Conservation (phyloP, 1,284 basidiomycete genomes). For the Apiotrichum mycotoxinovorans region DNA sequence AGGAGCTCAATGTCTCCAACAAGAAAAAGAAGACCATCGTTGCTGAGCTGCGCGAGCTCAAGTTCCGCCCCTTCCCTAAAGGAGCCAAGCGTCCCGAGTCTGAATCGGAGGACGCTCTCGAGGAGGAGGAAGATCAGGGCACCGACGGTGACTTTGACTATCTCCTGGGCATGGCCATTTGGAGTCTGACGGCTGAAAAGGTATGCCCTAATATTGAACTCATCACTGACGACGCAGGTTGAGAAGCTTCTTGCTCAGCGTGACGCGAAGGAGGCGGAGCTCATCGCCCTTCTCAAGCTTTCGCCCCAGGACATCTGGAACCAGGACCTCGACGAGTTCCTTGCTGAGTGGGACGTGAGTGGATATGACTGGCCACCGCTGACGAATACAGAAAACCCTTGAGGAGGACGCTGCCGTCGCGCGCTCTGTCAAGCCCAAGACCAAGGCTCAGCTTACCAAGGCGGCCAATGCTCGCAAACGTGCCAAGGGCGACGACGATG, state of each 20-base stretch:
- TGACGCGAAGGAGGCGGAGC: constrained; percentile 75
- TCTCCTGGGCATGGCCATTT: constrained; percentile 90
- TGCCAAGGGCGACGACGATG: constrained; percentile 56
- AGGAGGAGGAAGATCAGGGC: constrained; percentile 54
- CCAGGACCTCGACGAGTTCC: constrained; percentile 78
- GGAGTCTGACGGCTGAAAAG: constrained; percentile 91
- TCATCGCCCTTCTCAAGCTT: constrained; percentile 72
- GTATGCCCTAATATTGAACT: constrained; percentile 47
- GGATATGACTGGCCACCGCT: neutral
- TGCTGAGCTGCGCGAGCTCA: constrained; percentile 71
- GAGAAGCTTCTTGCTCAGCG: constrained; percentile 78
- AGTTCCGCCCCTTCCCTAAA: constrained; percentile 84
- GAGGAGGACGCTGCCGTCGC: constrained; percentile 55
- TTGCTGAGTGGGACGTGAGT: constrained; percentile 67
- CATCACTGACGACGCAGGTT: constrained; percentile 57
- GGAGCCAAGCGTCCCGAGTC: constrained; percentile 61
- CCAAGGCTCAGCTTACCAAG: constrained; percentile 58
- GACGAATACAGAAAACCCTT: constrained; percentile 59
- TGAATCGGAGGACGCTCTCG: constrained; percentile 62
- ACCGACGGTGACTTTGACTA: constrained; percentile 82
- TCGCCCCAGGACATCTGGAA: constrained; percentile 87
- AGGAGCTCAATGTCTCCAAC: constrained; percentile 83
- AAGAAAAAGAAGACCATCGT: constrained; percentile 88
- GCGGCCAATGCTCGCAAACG: constrained; percentile 57
- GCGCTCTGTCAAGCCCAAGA: constrained; percentile 67